Conservation (phyloP, 306 rosid genomes). For the Dalbergia cultrata region DNA sequence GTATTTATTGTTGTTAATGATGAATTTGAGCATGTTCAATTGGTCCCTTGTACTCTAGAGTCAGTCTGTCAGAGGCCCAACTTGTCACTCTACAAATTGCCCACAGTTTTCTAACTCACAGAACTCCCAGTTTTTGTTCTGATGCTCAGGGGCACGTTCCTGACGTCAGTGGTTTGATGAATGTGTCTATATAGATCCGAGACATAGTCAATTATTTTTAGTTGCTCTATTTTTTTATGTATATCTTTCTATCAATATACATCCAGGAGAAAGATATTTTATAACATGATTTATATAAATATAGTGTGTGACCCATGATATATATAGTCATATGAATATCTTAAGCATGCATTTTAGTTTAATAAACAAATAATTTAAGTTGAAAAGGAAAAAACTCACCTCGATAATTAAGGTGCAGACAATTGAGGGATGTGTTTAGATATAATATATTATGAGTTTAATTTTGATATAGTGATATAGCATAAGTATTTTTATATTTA, state of each 20-base stretch:
- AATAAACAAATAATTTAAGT: too few species aligned
- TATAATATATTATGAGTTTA: too few species aligned
- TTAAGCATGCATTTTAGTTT: too few species aligned
- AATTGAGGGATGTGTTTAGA: too few species aligned
- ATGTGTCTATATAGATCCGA: slow-evolving; percentile 7
- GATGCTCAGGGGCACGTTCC: slow-evolving; percentile 23
- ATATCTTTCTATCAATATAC: not conserved
- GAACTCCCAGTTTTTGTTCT: slow-evolving; percentile 27
- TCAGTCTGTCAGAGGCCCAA: slow-evolving; percentile 29
- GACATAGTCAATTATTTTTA: slow-evolving; percentile 13
- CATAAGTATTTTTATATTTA: too few species aligned
- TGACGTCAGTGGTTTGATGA: slow-evolving; percentile 12
- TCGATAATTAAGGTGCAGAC: too few species aligned
- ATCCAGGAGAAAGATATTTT: too few species aligned
- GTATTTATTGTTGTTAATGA: not conserved
- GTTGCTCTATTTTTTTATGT: not conserved
- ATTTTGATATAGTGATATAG: too few species aligned
- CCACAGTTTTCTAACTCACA: slow-evolving; percentile 43
- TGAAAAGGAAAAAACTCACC: too few species aligned
- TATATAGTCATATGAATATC: too few species aligned
- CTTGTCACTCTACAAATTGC: slow-evolving; percentile 30
- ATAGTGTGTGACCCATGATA: too few species aligned
- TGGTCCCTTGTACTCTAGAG: slow-evolving; percentile 3
- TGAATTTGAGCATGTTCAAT: not conserved
- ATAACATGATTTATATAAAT: too few species aligned